phyloP scores from a whole-genome alignment of 2,329 filamentous ascomycete genomes.

The Stemphylium lycopersici region DNA sequence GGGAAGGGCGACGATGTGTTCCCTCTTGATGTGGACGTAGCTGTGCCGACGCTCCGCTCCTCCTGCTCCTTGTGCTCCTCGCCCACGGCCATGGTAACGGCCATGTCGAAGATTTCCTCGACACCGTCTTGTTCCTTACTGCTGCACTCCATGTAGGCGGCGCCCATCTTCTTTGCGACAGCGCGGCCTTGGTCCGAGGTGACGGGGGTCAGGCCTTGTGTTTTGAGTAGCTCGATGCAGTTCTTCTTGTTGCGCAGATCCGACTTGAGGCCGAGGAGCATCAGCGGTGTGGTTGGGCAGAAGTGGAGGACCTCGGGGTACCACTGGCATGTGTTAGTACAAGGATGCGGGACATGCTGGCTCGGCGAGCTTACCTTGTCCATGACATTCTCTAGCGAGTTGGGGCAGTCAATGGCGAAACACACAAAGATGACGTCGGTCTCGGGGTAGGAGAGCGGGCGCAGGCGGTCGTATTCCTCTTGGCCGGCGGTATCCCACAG shows the following conservation, averaged over 20 bases:
- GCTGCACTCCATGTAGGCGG: constrained; percentile 96
- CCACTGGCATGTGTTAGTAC: constrained; percentile 70
- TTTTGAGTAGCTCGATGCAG: constrained; percentile 98
- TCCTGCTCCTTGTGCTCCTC: constrained; percentile 59
- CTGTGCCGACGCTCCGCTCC: constrained; percentile 20
- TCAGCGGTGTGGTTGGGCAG: constrained; percentile 94
- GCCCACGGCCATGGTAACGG: constrained; percentile 86
- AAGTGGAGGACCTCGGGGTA: constrained; percentile 99
- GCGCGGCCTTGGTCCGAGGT: constrained; percentile 86
- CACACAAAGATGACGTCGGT: constrained; percentile 98
- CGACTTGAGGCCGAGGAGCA: constrained; percentile 95
- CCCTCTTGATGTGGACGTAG: constrained; percentile 21
- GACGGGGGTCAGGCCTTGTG: constrained; percentile 93
- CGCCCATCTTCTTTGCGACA: constrained; percentile 92
- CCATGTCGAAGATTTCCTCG: constrained; percentile 92
- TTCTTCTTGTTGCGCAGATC: constrained; percentile 94
- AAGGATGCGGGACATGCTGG: constrained; percentile 1
- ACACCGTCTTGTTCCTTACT: constrained; percentile 97
- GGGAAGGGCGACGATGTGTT: constrained; percentile 31
- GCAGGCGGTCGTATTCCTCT: constrained; percentile 96
- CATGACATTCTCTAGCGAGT: constrained; percentile 96
- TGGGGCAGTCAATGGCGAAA: constrained; percentile 98
- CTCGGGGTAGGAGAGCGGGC: constrained; percentile 95
- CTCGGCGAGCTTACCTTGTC: constrained; percentile 76
- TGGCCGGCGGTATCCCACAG: constrained; percentile 99